Percentiles rank a stretch among this genome's conserved stretches.
Evolutionary conservation across 192 early-diverging fungal species (phyloP).

Genomic region (Coemansia erecta): DNA sequence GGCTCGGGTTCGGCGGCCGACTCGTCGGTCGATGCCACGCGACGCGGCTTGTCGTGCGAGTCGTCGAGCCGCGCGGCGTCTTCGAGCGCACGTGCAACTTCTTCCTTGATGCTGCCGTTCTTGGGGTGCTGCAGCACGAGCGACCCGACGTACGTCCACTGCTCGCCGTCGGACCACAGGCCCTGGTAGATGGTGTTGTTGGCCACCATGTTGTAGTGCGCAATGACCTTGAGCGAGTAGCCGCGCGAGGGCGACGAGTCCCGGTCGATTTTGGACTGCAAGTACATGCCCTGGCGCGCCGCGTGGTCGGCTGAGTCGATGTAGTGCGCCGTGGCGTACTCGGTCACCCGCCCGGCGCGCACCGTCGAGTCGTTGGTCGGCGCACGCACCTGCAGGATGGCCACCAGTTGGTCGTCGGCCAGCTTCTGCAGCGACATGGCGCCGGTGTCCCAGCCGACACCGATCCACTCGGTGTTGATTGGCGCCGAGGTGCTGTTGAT

Average conservation of each 20-base stretch:
- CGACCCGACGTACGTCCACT: slow-evolving; percentile 53
- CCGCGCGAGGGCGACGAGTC: slow-evolving; percentile 14
- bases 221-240: slow-evolving; percentile 43
- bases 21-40: background rate
- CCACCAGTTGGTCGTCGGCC: slow-evolving; percentile 21
- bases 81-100: slow-evolving; percentile 34
- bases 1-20: background rate
- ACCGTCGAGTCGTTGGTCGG: slow-evolving; percentile 29
- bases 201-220: slow-evolving; percentile 52
- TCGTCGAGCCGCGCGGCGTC: slow-evolving; percentile 23
- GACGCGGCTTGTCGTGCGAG: background rate
- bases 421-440: slow-evolving; percentile 43
- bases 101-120: slow-evolving; percentile 38
- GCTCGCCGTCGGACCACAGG: slow-evolving; percentile 49
- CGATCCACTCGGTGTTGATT: slow-evolving; percentile 48
- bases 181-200: slow-evolving; percentile 55
- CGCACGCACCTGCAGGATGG: slow-evolving; percentile 35
- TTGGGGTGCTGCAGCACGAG: slow-evolving; percentile 48
- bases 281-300: slow-evolving; percentile 32
- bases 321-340: slow-evolving; percentile 42
- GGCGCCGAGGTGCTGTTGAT: slow-evolving; percentile 40
- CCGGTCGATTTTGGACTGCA: slow-evolving; percentile 35
- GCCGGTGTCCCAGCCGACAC: slow-evolving; percentile 41
- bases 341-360: slow-evolving; percentile 34
- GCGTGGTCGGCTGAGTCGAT: slow-evolving; percentile 14